A percentile compares a stretch with the other conserved stretches of the same genome.
Conservation (phyloP, 176 grass and related monocot species). For the Dactylis glomerata region DNA sequence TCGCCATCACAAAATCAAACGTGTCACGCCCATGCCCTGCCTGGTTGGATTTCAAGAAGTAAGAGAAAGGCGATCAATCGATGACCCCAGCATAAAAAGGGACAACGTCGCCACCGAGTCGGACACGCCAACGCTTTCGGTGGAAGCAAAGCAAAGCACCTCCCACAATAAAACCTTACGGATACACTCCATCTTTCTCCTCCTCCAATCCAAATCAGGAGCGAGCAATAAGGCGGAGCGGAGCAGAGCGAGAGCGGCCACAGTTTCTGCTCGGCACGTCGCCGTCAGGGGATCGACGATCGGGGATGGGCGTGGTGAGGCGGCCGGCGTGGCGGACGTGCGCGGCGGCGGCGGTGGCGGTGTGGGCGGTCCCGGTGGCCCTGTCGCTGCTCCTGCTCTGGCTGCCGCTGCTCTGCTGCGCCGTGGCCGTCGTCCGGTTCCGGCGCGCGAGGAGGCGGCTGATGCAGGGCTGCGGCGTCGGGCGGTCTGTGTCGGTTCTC, state of each 20-base stretch:
- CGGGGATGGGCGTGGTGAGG: background rate
- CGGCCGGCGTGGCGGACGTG: background rate
- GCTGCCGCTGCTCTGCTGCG: constrained; percentile 56
- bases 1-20: too few species aligned
- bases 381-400: constrained; percentile 36
- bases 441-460: constrained; percentile 10
- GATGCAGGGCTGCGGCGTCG: background rate
- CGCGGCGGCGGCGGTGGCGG: constrained; percentile 19
- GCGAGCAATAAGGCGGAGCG: background rate
- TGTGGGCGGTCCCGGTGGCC: constrained; percentile 38
- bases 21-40: too few species aligned
- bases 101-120: background rate
- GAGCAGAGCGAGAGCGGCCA: background rate
- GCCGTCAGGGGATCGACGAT: background rate
- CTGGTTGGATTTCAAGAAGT: too few species aligned
- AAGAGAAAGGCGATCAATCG: background rate
- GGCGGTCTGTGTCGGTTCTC: too few species aligned
- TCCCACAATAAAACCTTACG: background rate
- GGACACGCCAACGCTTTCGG: background rate
- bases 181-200: background rate
- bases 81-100: background rate
- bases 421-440: constrained; percentile 39
- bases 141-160: constrained; percentile 20
- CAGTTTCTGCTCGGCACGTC: constrained; percentile 4
- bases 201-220: background rate